Base-by-base conservation (phyloP, 768 basidiomycete species). In the Leccinum rimulosum region DNA sequence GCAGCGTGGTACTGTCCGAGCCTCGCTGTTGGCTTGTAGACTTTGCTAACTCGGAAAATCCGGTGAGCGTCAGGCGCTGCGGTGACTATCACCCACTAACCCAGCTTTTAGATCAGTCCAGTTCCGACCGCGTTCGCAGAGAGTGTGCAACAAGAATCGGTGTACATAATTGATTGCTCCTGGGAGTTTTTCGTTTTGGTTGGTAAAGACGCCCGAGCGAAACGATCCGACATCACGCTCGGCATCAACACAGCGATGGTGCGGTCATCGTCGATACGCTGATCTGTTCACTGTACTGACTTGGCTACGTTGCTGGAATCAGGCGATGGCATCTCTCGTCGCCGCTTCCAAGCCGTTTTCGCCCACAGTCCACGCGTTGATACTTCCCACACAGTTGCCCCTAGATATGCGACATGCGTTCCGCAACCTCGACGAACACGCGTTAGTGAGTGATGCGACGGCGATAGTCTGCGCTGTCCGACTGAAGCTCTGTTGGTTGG, bases 111-210 rank as follows among this genome's bases (percentile, higher is more conserved):
- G 89, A 65, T 88, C 35, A 62, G 67, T 19, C 69, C 73, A 19
- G 73, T 88, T 17, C 62, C 79, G 28, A 79, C 73, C 22, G 73
- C 87, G 28, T 74, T 74, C 14, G 72, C 74, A 25, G 78, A 79
- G 50, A 62, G 63, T 1, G 61, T 68, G 3, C 68, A 79, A 12
- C 73, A 79, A 53, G 70, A 71, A 17, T 81, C 78, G 15, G 82
- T 92, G 7, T 86, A 84, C 64, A 74, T 93, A 50, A 68, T 91
- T 38, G 87, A 93, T 67, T 92, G 88, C 66, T 74, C 85, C 19
- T 91, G 90, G 84, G 92, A 94, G 72, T 75, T 88, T 49, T 93
- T 90, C 64, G 81, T 93, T 17, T 57, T 93, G 30, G 84, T 94
- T 14, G 88, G 88, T 12, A 76, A 74, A 51, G 77, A 82, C 22